These are phyloP conservation scores for Tylopilus sp. DNA, from an alignment of 768 basidiomycete genomes.

Conservation along the genomic window DNA sequence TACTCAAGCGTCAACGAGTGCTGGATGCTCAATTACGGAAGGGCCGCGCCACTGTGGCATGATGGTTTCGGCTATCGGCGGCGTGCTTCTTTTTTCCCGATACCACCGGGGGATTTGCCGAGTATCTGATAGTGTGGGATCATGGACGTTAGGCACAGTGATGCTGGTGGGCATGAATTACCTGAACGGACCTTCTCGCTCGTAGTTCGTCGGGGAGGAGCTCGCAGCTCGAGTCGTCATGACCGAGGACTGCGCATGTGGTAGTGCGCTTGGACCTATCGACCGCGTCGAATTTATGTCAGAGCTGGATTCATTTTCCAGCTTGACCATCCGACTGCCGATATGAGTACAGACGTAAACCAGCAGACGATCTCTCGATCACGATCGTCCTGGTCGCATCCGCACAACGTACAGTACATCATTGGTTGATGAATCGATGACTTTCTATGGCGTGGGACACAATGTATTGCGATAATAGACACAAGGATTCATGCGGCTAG, in stretches of 20 bases:
- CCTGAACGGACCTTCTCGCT: neutral
- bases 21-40: neutral
- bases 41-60: neutral
- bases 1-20: neutral
- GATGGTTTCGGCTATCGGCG: slow-evolving; percentile 7
- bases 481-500: too few species aligned
- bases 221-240: slow-evolving; percentile 8
- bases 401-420: neutral
- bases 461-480: neutral
- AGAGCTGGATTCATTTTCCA: neutral
- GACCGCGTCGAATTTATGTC: neutral
- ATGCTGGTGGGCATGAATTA: neutral
- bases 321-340: neutral
- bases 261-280: neutral
- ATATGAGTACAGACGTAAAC: slow-evolving; percentile 10
- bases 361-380: slow-evolving; percentile 15
- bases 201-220: slow-evolving; percentile 1
- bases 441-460: neutral
- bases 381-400: slow-evolving; percentile 11
- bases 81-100: neutral
- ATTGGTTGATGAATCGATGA: neutral
- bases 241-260: neutral
- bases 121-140: slow-evolving; percentile 8
- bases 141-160: slow-evolving; percentile 17
- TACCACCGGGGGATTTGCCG: slow-evolving; percentile 1